phyloP scores from a whole-genome alignment of 129 eudicot genomes.

The Escallonia rubra region DNA sequence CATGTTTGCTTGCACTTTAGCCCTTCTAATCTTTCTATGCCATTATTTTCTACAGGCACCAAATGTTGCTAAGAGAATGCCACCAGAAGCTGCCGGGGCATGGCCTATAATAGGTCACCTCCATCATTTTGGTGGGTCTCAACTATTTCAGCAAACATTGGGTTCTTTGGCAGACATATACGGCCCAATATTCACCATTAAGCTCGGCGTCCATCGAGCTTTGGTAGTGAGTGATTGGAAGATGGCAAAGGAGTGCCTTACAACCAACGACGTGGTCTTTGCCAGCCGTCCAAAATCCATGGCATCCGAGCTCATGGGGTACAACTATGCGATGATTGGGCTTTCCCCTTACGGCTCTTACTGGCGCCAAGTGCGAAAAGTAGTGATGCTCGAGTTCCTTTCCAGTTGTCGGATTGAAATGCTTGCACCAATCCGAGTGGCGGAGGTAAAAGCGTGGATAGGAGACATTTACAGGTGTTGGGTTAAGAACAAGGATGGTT shows the following conservation, averaged over 20 bases:
- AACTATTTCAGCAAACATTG: constrained; percentile 15
- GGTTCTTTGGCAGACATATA: constrained; percentile 18
- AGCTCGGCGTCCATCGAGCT: constrained; percentile 13
- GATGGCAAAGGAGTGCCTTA: constrained; percentile 21
- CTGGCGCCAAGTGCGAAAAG: constrained; percentile 31
- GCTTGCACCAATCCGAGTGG: constrained; percentile 14
- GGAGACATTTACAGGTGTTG: constrained; percentile 10
- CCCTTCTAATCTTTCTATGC: background rate
- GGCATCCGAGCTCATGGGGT: constrained; percentile 16
- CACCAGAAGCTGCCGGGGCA: constrained; percentile 23
- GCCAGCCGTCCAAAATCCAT: constrained; percentile 5
- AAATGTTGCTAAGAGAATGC: background rate
- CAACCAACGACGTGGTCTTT: constrained; percentile 21
- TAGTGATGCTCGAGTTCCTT: constrained; percentile 14
- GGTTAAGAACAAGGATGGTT: constrained; percentile 3
- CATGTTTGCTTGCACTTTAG: background rate
- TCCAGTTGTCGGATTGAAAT: constrained; percentile 16
- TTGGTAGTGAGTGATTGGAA: constrained; percentile 20
- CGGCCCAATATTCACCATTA: constrained; percentile 25
- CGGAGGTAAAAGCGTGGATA: constrained; percentile 13
- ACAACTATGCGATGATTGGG: constrained; percentile 22
- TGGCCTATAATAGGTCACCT: constrained; percentile 31
- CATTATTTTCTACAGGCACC: background rate
- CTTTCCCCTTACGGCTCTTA: constrained; percentile 18
- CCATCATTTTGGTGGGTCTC: constrained; percentile 12